phyloP scores from a whole-genome alignment of 202 grass and related monocot genomes.

The Elaeis oleifera region DNA sequence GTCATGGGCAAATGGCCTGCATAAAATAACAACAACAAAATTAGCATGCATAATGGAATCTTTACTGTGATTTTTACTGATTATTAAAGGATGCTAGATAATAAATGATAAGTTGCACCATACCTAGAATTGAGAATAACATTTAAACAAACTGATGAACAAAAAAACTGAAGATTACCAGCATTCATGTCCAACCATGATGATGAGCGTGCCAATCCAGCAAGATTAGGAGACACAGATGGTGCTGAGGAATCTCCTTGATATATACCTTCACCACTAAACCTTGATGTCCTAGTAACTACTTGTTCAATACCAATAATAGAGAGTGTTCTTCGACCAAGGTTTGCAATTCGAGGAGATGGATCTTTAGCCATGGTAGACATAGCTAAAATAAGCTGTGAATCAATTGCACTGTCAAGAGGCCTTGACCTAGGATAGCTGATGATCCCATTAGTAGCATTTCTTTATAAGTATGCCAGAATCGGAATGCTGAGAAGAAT shows the following conservation, averaged over 20 bases:
- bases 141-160: background rate
- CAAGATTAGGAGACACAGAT: slow-evolving; percentile 48
- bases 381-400: slow-evolving; percentile 69
- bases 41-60: background rate
- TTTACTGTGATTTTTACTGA: background rate
- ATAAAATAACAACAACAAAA: slow-evolving; percentile 17
- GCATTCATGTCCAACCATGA: slow-evolving; percentile 98
- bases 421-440: slow-evolving; percentile 45
- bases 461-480: slow-evolving; percentile 59
- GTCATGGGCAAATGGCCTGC: slow-evolving; percentile 64
- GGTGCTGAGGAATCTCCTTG: slow-evolving; percentile 52
- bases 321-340: slow-evolving; percentile 69
- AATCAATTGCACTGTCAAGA: slow-evolving; percentile 56
- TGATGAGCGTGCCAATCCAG: slow-evolving; percentile 77
- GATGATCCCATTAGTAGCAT: slow-evolving; percentile 67
- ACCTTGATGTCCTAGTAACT: slow-evolving; percentile 64
- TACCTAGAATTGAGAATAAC: too few species aligned
- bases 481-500: slow-evolving; percentile 91
- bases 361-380: slow-evolving; percentile 83
- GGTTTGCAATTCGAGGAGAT: slow-evolving; percentile 59
- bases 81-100: too few species aligned
- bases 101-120: too few species aligned
- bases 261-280: slow-evolving; percentile 48
- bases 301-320: slow-evolving; percentile 85
- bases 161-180: slow-evolving; percentile 43